Conservation (phyloP, 768 basidiomycete species). For the Neoboletus subvelutipes region DNA sequence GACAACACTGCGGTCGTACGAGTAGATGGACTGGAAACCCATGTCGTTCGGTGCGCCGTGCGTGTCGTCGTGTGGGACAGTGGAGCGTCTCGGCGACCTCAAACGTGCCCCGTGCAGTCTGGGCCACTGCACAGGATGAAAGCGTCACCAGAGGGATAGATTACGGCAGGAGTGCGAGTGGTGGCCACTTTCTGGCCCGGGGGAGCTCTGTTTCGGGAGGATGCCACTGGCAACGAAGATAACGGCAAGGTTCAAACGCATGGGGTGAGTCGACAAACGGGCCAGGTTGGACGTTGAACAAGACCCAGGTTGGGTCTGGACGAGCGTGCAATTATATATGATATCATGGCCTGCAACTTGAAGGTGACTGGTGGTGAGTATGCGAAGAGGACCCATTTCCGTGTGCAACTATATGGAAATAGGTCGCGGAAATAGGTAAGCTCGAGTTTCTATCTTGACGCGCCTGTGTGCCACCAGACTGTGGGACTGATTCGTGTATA, state of each 20-base stretch:
- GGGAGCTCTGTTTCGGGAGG: background rate
- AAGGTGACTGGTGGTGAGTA: too few species aligned
- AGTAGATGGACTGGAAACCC: background rate
- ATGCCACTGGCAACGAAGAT: background rate
- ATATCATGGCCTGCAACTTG: background rate
- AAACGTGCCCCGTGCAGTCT: background rate
- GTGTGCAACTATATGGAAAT: background rate
- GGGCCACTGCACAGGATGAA: slow-evolving; percentile 1
- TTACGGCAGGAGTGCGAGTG: background rate
- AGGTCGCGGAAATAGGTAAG: background rate
- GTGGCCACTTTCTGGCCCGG: background rate
- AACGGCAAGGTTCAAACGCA: background rate
- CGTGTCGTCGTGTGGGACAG: background rate
- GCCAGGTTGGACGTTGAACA: background rate
- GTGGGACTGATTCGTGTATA: background rate
- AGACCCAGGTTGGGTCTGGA: background rate
- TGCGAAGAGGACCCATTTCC: background rate
- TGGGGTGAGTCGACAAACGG: background rate
- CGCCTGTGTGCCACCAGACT: too few species aligned
- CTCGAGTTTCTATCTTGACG: background rate
- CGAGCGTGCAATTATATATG: background rate
- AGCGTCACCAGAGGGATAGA: background rate
- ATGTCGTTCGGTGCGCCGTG: background rate
- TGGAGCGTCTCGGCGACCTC: too few species aligned
- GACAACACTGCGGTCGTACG: too few species aligned